These are phyloP conservation scores for Penicillium antarcticum DNA, from an alignment of 495 filamentous ascomycete species.

Conservation along the genomic window DNA sequence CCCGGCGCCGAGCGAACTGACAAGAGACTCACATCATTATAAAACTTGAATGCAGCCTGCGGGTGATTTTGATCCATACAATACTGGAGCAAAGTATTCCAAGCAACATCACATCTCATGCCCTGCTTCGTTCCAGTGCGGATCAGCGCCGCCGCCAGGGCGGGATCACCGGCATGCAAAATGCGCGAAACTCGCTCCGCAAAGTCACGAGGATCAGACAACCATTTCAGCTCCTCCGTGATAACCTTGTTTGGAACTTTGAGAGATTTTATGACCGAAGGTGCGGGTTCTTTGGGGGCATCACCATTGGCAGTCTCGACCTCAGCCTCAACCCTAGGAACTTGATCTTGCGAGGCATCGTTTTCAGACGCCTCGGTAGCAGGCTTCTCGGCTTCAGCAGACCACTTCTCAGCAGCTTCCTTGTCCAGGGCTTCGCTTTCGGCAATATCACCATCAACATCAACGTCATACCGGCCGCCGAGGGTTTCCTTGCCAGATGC, in stretches of 20 bases:
- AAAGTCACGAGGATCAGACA: slow-evolving; percentile 65
- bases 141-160: slow-evolving; percentile 64
- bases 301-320: neutral
- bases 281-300: neutral
- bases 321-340: neutral
- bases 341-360: neutral
- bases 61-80: slow-evolving; percentile 57
- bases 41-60: slow-evolving; percentile 66
- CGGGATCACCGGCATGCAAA: slow-evolving; percentile 51
- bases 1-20: neutral
- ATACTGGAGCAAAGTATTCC: slow-evolving; percentile 83
- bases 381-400: neutral
- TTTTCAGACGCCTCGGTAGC: neutral
- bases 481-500: neutral
- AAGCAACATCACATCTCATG: slow-evolving; percentile 64
- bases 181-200: slow-evolving; percentile 56
- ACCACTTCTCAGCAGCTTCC: neutral
- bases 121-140: slow-evolving; percentile 57
- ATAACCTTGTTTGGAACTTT: slow-evolving; percentile 17
- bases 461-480: neutral
- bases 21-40: slow-evolving; percentile 68
- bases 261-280: slow-evolving; percentile 4
- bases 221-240: slow-evolving; percentile 55
- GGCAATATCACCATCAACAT: neutral
- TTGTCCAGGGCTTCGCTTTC: neutral